Evolutionary conservation across 495 filamentous ascomycete species (phyloP).

Genomic region (Penicillium samsonianum): DNA sequence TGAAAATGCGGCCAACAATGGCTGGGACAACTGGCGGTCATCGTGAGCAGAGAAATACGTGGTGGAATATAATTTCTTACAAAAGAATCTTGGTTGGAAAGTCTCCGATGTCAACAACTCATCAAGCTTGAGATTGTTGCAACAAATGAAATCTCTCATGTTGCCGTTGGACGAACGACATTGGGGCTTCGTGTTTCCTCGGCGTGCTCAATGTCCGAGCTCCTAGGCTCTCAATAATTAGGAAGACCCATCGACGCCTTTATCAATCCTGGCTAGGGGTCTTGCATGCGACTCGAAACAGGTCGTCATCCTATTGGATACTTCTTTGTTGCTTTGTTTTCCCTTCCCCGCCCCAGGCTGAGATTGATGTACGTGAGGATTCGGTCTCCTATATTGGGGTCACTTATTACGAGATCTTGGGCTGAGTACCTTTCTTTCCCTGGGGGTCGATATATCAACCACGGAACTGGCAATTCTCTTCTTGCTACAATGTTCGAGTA

Average conservation of each 20-base stretch:
- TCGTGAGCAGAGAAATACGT: conserved; percentile 17
- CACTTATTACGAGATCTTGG: not conserved
- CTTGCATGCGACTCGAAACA: not conserved
- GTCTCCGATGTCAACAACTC: not conserved
- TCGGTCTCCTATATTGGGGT: not conserved
- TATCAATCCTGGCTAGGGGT: not conserved
- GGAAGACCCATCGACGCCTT: not conserved
- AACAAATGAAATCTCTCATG: not conserved
- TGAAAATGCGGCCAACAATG: conserved; percentile 11
- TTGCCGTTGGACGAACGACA: not conserved
- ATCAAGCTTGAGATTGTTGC: not conserved
- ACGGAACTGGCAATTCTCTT: not conserved
- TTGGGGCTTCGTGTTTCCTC: not conserved
- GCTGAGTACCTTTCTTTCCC: not conserved
- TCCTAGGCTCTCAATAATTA: not conserved
- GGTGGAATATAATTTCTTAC: not conserved
- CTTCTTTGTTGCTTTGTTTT: not conserved
- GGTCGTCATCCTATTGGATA: not conserved
- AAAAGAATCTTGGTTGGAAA: not conserved
- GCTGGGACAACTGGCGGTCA: conserved; percentile 36
- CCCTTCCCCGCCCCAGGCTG: not conserved
- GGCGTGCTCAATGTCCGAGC: not conserved
- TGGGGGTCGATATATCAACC: not conserved
- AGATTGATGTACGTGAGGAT: not conserved
- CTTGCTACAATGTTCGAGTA: not conserved